Percentiles rank a stretch among this genome's conserved stretches.
Evolutionary conservation across 1,284 basidiomycete species (phyloP).

Genomic region (Spongispora temasekensis): DNA sequence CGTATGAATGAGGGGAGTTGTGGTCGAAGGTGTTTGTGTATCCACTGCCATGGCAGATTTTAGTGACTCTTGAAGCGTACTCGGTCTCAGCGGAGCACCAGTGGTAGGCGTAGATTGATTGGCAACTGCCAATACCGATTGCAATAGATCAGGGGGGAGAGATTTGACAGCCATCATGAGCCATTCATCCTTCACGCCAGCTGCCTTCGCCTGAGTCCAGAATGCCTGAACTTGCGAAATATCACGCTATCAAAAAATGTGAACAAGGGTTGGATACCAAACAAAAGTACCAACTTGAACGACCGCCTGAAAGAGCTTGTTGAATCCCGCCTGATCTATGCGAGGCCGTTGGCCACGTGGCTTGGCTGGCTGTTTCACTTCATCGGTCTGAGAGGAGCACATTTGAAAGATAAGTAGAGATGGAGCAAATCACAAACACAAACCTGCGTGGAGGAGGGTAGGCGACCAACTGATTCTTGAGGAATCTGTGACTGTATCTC

Average conservation of each 20-base stretch:
- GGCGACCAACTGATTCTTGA: neutral
- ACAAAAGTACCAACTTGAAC: constrained; percentile 21
- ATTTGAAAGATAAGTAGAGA: constrained; percentile 1
- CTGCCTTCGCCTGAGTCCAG: constrained; percentile 11
- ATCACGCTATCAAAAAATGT: constrained; percentile 20
- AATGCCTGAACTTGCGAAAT: constrained; percentile 13
- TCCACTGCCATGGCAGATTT: neutral
- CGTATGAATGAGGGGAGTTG: constrained; percentile 1
- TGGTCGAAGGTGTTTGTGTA: neutral
- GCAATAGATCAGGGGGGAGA: constrained; percentile 19
- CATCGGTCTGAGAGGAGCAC: neutral
- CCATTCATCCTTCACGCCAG: constrained; percentile 25
- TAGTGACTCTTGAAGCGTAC: neutral
- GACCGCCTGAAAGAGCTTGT: constrained; percentile 23
- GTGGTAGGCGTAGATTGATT: constrained; percentile 1
- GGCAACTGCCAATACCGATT: constrained; percentile 10
- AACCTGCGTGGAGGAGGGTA: constrained; percentile 10
- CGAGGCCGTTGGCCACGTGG: neutral
- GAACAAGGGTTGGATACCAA: constrained; percentile 1
- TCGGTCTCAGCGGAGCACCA: neutral
- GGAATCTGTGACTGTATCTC: neutral
- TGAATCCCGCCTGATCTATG: constrained; percentile 19
- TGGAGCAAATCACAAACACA: neutral
- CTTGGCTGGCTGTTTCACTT: constrained; percentile 5
- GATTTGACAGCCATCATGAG: constrained; percentile 19